Evolutionary conservation across 345 rosid genomes (phyloP), one percentile per base, ranked within the genome.

Genomic region (Corymbia maculata): DNA sequence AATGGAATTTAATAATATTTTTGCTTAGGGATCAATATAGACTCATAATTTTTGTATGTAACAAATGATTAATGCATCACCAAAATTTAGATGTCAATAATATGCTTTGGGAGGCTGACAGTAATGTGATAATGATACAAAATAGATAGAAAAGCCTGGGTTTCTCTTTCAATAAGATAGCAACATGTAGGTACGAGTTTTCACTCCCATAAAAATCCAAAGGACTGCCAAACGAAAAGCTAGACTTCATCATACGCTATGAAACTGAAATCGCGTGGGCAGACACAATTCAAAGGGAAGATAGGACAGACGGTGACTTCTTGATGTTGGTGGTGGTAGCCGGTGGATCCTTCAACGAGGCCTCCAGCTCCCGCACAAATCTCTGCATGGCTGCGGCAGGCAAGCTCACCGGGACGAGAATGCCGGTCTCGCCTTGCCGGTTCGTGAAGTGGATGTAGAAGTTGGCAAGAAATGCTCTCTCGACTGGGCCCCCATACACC

Each of bases 381-480:
- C 90, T 89, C 36, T 90, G 86, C 95, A 95, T 95, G 0, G 91
- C 92, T 28, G 87, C 86, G 7, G 80, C 90, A 7, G 96, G 95
- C 89, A 94, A 92, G 86, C 92, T 88, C 66, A 95, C 51, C 1
- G 94, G 93, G 47, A 95, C 90, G 22, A 92, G 4, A 24, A 90
- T 91, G 36, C 96, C 92, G 10, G 15, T 85, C 66, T 93, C 94
- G 22, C 94, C 97, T 10, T 92, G 51, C 24, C 86, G 90, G 5
- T 91, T 92, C 89, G 50, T 32, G 53, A 61, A 32, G 4, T 90
- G 87, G 49, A 91, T 86, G 55, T 42, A 89, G 86, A 92, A 92
- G 66, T 94, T 93, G 10, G 86, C 86, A 51, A 90, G 92, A 4
- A 90, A 88, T n/a, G 91, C 90, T 2, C 91, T 92, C 89, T 86